Evolutionary conservation across 2,329 filamentous ascomycete species (phyloP).

Genomic region (Chrysosporium queenslandicum): DNA sequence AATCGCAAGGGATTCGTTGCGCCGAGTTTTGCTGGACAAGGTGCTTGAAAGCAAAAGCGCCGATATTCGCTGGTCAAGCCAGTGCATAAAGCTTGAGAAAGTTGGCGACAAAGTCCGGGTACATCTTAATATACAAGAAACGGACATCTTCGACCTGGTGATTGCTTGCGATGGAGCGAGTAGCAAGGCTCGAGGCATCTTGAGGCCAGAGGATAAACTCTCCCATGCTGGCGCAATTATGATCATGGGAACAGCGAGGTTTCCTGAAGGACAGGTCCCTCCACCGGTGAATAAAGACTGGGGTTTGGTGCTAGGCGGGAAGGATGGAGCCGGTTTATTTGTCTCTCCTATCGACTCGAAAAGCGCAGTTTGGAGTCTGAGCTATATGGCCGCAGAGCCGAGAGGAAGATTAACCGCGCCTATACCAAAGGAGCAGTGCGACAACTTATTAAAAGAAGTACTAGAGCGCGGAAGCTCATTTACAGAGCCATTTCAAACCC

Average conservation of each 20-base stretch:
- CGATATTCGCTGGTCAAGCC: conserved; percentile 16
- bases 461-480: conserved; percentile 29
- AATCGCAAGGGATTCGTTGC: conserved; percentile 17
- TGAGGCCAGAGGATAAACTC: conserved; percentile 35
- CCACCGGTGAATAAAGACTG: conserved; percentile 29
- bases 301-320: conserved; percentile 34
- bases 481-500: conserved; percentile 32
- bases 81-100: conserved; percentile 12
- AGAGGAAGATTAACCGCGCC: conserved; percentile 14
- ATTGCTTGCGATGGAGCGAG: conserved; percentile 40
- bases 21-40: conserved; percentile 14
- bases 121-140: conserved; percentile 11
- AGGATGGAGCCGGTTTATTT: conserved; percentile 36
- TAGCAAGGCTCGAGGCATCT: conserved; percentile 33
- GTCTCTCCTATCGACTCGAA: conserved; percentile 37
- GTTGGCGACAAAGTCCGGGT: conserved; percentile 10
- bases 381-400: conserved; percentile 19
- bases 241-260: conserved; percentile 33
- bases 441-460: conserved; percentile 16
- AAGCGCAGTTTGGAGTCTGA: conserved; percentile 38
- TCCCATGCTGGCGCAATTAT: conserved; percentile 35
- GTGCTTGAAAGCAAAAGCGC: conserved; percentile 20
- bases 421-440: conserved; percentile 12
- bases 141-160: conserved; percentile 30
- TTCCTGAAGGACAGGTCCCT: conserved; percentile 26